These are phyloP conservation scores for Papiliotrema flavescens DNA, from an alignment of 1,284 basidiomycete genomes.

Conservation along the genomic window DNA sequence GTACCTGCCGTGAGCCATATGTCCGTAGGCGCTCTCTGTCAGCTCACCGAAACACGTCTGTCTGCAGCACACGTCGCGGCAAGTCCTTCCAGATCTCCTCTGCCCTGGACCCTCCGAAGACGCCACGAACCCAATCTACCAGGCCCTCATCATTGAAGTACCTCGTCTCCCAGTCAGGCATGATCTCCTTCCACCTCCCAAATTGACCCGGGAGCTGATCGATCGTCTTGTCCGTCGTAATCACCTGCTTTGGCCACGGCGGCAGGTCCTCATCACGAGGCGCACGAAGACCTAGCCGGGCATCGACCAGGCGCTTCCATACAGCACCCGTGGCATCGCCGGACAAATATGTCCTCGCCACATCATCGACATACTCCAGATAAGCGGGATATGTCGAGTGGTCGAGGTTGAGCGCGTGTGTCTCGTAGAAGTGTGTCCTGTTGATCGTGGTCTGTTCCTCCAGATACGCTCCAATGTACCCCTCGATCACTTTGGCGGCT, in stretches of 20 bases:
- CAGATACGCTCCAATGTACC: conserved; percentile 24
- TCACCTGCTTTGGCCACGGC: conserved; percentile 24
- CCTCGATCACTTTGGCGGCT: conserved; percentile 2
- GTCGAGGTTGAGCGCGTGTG: conserved; percentile 29
- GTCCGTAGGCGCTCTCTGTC: background rate
- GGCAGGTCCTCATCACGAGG: conserved; percentile 22
- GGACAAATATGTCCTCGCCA: background rate
- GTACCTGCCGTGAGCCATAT: conserved; percentile 7
- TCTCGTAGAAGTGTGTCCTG: conserved; percentile 17
- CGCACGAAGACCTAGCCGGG: conserved; percentile 25
- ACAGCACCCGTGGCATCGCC: conserved; percentile 1
- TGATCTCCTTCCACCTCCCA: conserved; percentile 31
- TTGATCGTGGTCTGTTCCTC: conserved; percentile 19
- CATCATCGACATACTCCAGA: conserved; percentile 17
- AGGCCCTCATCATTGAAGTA: conserved; percentile 32
- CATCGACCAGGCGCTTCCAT: conserved; percentile 19
- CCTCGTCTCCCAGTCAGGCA: conserved; percentile 32
- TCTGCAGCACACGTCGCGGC: conserved; percentile 34
- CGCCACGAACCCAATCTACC: conserved; percentile 26
- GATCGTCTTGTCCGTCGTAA: conserved; percentile 34
- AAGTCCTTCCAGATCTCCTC: conserved; percentile 29
- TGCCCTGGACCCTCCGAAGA: conserved; percentile 27
- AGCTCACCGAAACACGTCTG: conserved; percentile 31
- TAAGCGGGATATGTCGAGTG: conserved; percentile 23
- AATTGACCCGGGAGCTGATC: conserved; percentile 30